Base-by-base conservation (phyloP, 2,329 filamentous ascomycete genomes). In the Penicillium sp. region DNA sequence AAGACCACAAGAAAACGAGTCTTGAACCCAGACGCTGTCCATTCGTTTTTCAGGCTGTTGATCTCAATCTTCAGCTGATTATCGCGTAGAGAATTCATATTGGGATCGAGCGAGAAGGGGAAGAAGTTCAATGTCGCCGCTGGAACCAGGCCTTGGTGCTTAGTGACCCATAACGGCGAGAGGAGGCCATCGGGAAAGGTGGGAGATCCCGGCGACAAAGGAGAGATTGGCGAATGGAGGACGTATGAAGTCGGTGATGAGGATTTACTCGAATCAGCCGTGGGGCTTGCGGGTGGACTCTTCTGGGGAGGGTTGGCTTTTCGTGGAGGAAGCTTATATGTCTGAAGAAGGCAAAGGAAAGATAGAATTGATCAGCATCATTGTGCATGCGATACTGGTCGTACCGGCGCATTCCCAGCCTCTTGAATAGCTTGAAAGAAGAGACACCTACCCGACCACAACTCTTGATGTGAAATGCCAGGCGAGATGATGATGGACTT, bases 211-310 rank as follows among this genome's bases (percentile, higher is more conserved):
- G 90, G 90, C 35, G 87, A 93, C 28, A 97, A 76, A 1, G 91
- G 93, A 2, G 93, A 97, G 56, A 95, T 83, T 1, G 90, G 88
- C 9, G 93, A 97, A 68, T 97, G 91, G 4, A 95, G 73, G n/a
- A 83, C 73, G 50, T 77, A 72, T 13, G 75, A 69, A 25, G 45
- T 76, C 70, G 3, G 69, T 61, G 43, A 79, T 76, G 27, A 42
- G 6, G 49, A 44, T 50, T 53, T 57, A 42, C 60, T 64, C 59
- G 77, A 70, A 46, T 77, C 71, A 40, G 76, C 73, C 13, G 76
- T 49, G 78, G 78, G 63, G 43, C 73, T 74, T 44, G 74, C 64
- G 43, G 72, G 66, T 38, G 73, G 72, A 43, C 76, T 77, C 39
- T 71, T 67, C n/a, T 75, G 70, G 33, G 80, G 77, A 40, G 80